These are phyloP conservation scores for Colletotrichum phormii DNA, from an alignment of 2,329 filamentous ascomycete species.

Conservation along the genomic window DNA sequence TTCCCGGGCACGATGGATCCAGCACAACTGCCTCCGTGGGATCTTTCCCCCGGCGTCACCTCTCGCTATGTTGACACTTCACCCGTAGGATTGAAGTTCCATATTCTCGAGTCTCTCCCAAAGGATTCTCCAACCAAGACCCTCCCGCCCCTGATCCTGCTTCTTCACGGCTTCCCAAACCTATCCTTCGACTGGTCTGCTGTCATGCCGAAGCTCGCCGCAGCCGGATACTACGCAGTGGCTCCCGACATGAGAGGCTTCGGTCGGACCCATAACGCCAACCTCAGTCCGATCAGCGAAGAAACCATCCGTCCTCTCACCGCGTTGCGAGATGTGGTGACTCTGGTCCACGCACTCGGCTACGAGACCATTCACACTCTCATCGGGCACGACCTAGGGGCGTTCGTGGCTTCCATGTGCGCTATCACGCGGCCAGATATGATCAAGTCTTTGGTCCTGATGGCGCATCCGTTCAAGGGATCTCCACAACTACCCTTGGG, in stretches of 20 bases:
- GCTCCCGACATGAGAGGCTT: slow-evolving; percentile 77
- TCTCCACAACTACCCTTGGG: slow-evolving; percentile 59
- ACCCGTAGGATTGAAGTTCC: slow-evolving; percentile 69
- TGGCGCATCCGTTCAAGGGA: slow-evolving; percentile 74
- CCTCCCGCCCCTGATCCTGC: slow-evolving; percentile 63
- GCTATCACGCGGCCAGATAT: slow-evolving; percentile 73
- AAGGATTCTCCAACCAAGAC: slow-evolving; percentile 42
- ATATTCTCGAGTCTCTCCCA: slow-evolving; percentile 66
- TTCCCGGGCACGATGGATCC: not conserved
- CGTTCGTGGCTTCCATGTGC: slow-evolving; percentile 68
- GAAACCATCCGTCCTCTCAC: slow-evolving; percentile 62
- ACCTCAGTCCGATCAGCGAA: slow-evolving; percentile 38
- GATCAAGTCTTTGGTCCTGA: slow-evolving; percentile 70
- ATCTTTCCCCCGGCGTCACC: slow-evolving; percentile 63
- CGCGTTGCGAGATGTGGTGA: slow-evolving; percentile 71
- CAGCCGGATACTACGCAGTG: slow-evolving; percentile 72
- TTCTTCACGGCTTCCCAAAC: slow-evolving; percentile 76
- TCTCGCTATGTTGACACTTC: slow-evolving; percentile 63
- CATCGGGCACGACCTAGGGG: slow-evolving; percentile 76
- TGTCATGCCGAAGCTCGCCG: slow-evolving; percentile 68
- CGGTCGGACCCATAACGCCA: slow-evolving; percentile 62
- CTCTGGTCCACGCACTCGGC: slow-evolving; percentile 70
- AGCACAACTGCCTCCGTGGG: not conserved
- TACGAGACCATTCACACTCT: slow-evolving; percentile 69
- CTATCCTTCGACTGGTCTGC: slow-evolving; percentile 78